Evolutionary conservation across 176 grass and related monocot genomes (phyloP).

Genomic region (Leersia perrieri): DNA sequence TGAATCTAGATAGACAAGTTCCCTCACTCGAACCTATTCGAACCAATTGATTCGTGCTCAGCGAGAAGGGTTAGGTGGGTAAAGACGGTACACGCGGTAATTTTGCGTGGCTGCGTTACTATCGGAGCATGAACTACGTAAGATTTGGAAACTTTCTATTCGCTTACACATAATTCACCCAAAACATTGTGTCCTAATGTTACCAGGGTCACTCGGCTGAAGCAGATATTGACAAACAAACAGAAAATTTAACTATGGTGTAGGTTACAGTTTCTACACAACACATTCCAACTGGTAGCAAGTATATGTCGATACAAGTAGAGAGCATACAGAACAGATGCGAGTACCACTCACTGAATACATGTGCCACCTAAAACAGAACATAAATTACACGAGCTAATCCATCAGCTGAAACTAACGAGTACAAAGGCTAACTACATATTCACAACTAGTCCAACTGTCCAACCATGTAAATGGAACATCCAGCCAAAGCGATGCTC

Average conservation of each 20-base stretch:
- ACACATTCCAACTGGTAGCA: not conserved
- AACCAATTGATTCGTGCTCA: too few species aligned
- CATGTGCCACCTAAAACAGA: not conserved
- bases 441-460: conserved; percentile 26
- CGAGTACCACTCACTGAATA: not conserved
- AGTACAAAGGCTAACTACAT: conserved; percentile 30
- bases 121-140: too few species aligned
- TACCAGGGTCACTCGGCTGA: not conserved
- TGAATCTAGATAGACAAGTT: too few species aligned
- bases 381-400: not conserved
- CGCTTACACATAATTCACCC: too few species aligned
- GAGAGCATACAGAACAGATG: not conserved
- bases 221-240: not conserved
- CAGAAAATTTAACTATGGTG: not conserved
- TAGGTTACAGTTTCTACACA: not conserved
- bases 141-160: too few species aligned
- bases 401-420: not conserved
- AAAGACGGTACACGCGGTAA: too few species aligned
- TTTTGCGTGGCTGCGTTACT: too few species aligned
- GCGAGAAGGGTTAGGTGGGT: too few species aligned
- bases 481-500: not conserved
- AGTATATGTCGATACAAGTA: not conserved
- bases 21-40: too few species aligned
- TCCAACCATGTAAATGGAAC: not conserved
- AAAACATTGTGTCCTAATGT: too few species aligned